Evolutionary conservation across 352 stramenopile species (phyloP).

Genomic region (Thalassiosira hispida): DNA sequence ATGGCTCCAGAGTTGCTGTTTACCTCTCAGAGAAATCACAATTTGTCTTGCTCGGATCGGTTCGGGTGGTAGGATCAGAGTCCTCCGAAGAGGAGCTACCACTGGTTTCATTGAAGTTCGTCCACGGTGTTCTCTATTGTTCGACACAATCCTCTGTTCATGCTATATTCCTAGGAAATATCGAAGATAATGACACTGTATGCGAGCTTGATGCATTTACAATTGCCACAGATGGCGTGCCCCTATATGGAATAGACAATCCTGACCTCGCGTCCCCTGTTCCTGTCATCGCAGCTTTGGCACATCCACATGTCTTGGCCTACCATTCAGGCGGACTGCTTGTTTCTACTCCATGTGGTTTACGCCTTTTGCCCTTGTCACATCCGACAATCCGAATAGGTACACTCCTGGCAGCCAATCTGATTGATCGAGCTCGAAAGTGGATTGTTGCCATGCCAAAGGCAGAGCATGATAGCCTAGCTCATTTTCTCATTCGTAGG

Average conservation of each 20-base stretch:
- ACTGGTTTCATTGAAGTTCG: constrained; percentile 74
- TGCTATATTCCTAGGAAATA: constrained; percentile 74
- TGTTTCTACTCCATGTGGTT: constrained; percentile 67
- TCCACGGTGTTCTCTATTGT: constrained; percentile 78
- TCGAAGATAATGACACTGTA: constrained; percentile 52
- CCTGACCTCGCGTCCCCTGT: constrained; percentile 29
- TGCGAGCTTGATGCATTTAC: constrained; percentile 74
- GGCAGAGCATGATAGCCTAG: constrained; percentile 67
- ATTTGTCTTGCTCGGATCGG: constrained; percentile 72
- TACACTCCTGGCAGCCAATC: constrained; percentile 69
- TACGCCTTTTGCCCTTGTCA: constrained; percentile 66
- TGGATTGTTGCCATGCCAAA: constrained; percentile 72
- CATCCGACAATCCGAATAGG: constrained; percentile 76
- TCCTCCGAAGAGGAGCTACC: constrained; percentile 27
- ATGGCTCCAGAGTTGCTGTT: constrained; percentile 68
- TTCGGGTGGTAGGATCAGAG: constrained; percentile 33
- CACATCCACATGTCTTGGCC: constrained; percentile 66
- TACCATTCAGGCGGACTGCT: constrained; percentile 79
- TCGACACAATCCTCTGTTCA: constrained; percentile 69
- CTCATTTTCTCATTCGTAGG: constrained; percentile 72
- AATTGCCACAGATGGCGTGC: constrained; percentile 61
- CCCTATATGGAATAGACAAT: constrained; percentile 36
- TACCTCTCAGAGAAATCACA: constrained; percentile 69
- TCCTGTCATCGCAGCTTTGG: constrained; percentile 62
- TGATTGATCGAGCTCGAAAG: constrained; percentile 62